Conservation (phyloP, 805 yeast genomes). For the Brettanomyces custersianus region DNA sequence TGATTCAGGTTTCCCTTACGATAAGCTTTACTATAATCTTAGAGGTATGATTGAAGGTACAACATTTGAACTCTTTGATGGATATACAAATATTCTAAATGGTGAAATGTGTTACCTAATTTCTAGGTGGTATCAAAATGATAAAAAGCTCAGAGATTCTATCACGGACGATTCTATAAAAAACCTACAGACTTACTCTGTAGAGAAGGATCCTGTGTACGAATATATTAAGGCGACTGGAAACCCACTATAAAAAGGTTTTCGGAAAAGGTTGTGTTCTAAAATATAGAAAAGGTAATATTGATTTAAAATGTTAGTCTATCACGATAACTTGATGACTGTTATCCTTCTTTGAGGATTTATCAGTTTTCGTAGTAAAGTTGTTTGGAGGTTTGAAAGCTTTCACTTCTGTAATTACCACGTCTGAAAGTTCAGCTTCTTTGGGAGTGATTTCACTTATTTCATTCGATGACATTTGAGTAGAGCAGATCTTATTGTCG, state of each 20-base stretch:
- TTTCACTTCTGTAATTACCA: too few relatives aligned
- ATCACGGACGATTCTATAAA: constrained; percentile 34
- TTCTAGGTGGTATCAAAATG: constrained; percentile 57
- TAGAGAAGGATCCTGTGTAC: constrained; percentile 51
- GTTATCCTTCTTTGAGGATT: not conserved
- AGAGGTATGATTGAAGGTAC: constrained; percentile 55
- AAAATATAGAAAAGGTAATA: not conserved
- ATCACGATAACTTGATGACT: constrained; percentile 1
- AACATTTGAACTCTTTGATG: constrained; percentile 40
- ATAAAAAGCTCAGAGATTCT: constrained; percentile 52
- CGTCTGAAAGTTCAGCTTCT: constrained; percentile 35
- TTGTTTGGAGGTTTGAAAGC: too few relatives aligned
- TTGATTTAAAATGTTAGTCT: constrained; percentile 1
- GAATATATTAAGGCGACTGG: constrained; percentile 34
- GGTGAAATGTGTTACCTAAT: constrained; percentile 58
- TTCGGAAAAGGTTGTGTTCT: too few relatives aligned
- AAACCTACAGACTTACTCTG: constrained; percentile 35
- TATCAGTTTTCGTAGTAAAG: constrained; percentile 4
- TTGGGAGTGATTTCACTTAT: constrained; percentile 29
- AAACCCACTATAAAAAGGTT: constrained; percentile 18
- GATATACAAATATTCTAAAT: constrained; percentile 30
- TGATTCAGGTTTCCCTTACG: constrained; percentile 54
- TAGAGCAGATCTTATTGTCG: constrained; percentile 43
- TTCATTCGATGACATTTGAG: constrained; percentile 13
- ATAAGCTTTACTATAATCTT: constrained; percentile 55